Percentiles rank a stretch among this genome's conserved stretches.
Evolutionary conservation across 2,329 filamentous ascomycete genomes (phyloP).

Genomic region (Monosporascus sp.): DNA sequence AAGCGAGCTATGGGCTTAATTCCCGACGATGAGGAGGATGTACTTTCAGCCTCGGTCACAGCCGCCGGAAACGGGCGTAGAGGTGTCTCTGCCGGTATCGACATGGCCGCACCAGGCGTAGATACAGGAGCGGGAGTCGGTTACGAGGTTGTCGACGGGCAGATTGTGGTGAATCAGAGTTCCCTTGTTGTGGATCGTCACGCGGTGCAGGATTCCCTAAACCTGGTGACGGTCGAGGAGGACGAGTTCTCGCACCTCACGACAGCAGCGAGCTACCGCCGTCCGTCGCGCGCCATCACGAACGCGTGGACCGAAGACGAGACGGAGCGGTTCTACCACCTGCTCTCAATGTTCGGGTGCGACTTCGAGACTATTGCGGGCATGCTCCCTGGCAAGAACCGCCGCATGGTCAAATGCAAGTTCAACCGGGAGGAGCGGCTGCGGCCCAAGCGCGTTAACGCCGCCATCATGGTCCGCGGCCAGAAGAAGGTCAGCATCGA

Average conservation of each 20-base stretch:
- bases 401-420: constrained; percentile 74
- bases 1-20: constrained; percentile 24
- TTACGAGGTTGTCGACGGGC: constrained; percentile 60
- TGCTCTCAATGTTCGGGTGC: constrained; percentile 71
- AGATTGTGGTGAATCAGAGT: constrained; percentile 65
- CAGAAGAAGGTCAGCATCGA: constrained; percentile 53
- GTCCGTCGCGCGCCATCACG: constrained; percentile 52
- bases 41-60: constrained; percentile 9
- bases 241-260: constrained; percentile 71
- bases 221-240: constrained; percentile 62
- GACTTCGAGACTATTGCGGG: constrained; percentile 76
- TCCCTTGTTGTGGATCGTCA: constrained; percentile 66
- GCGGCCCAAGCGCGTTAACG: constrained; percentile 58
- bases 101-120: constrained; percentile 13
- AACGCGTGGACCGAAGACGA: constrained; percentile 67
- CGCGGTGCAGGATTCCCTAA: constrained; percentile 46
- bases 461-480: constrained; percentile 51
- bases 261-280: constrained; percentile 62
- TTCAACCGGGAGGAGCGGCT: constrained; percentile 74
- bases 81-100: constrained; percentile 12
- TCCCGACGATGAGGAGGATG: constrained; percentile 13
- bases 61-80: constrained; percentile 13
- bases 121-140: constrained; percentile 26
- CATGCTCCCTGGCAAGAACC: constrained; percentile 67
- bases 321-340: constrained; percentile 72